These are phyloP conservation scores for Ceratorhiza oryzae-sativae DNA, from an alignment of 1,284 basidiomycete genomes.

Conservation along the genomic window DNA sequence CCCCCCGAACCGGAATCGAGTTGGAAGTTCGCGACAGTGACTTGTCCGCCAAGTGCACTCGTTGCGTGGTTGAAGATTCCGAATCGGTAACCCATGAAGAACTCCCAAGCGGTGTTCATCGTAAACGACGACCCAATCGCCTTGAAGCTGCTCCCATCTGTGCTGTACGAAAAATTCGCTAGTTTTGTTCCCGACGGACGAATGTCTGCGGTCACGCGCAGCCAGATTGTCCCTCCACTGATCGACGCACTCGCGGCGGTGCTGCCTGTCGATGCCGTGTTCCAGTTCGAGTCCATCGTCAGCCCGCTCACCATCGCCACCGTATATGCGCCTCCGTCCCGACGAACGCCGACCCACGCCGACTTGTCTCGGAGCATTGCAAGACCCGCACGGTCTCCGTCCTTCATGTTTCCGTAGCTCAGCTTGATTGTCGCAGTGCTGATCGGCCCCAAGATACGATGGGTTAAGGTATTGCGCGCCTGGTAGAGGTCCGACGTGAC, in stretches of 20 bases:
- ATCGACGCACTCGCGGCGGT: constrained; percentile 43
- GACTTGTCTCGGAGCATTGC: constrained; percentile 46
- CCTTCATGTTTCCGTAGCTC: constrained; percentile 44
- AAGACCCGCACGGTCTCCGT: constrained; percentile 48
- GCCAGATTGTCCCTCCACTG: constrained; percentile 44
- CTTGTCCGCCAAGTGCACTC: constrained; percentile 45
- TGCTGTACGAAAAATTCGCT: constrained; percentile 41
- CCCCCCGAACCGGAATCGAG: constrained; percentile 11
- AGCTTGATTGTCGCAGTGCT: constrained; percentile 47
- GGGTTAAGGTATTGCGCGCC: constrained; percentile 48
- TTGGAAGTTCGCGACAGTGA: constrained; percentile 53
- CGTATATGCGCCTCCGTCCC: constrained; percentile 39
- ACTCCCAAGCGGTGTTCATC: constrained; percentile 45
- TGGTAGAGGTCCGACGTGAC: constrained; percentile 46
- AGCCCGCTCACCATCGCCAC: constrained; percentile 45
- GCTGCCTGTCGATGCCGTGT: constrained; percentile 44
- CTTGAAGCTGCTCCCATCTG: constrained; percentile 37
- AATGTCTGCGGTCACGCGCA: constrained; percentile 46
- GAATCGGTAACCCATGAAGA: constrained; percentile 48
- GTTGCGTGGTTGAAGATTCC: constrained; percentile 49
- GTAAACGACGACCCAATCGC: constrained; percentile 40
- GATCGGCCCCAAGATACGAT: constrained; percentile 46
- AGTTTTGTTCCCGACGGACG: constrained; percentile 32
- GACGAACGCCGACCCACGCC: constrained; percentile 46
- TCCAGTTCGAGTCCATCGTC: constrained; percentile 46